Evolutionary conservation across 495 filamentous ascomycete genomes (phyloP).

Genomic region (Talaromyces ruber): DNA sequence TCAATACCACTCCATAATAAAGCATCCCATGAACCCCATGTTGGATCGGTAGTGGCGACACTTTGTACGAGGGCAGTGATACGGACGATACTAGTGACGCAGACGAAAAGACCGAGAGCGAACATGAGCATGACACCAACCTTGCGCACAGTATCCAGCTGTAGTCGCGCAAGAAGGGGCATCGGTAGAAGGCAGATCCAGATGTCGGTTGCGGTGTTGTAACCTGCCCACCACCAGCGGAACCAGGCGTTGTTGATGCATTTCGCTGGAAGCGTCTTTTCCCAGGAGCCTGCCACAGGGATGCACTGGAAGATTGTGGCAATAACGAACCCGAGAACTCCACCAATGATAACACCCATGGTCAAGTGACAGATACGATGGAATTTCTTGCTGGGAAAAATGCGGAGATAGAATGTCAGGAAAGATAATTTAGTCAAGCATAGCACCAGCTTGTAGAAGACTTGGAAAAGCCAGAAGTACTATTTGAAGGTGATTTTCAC

Average conservation of each 20-base stretch:
- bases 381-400: constrained; percentile 22
- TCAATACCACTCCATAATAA: constrained; percentile 20
- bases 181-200: constrained; percentile 31
- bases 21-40: constrained; percentile 12
- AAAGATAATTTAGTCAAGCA: constrained; percentile 26
- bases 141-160: constrained; percentile 29
- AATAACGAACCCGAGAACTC: constrained; percentile 18
- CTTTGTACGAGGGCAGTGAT: constrained; percentile 19
- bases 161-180: constrained; percentile 27
- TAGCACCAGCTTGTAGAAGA: constrained; percentile 28
- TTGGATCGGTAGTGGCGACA: constrained; percentile 12
- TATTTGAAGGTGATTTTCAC: constrained; percentile 1
- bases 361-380: constrained; percentile 14
- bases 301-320: constrained; percentile 35
- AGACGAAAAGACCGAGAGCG: constrained; percentile 23
- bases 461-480: constrained; percentile 26
- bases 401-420: constrained; percentile 25
- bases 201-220: constrained; percentile 30
- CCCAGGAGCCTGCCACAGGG: constrained; percentile 29
- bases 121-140: constrained; percentile 26
- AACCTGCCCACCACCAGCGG: constrained; percentile 15
- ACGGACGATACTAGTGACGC: constrained; percentile 17
- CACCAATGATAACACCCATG: constrained; percentile 9
- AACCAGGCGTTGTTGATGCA: constrained; percentile 13
- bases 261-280: constrained; percentile 13